Percentiles rank a stretch among this genome's conserved stretches.
These are phyloP conservation scores for Lantana camara DNA, from an alignment of 257 asterid species.

Conservation along the genomic window DNA sequence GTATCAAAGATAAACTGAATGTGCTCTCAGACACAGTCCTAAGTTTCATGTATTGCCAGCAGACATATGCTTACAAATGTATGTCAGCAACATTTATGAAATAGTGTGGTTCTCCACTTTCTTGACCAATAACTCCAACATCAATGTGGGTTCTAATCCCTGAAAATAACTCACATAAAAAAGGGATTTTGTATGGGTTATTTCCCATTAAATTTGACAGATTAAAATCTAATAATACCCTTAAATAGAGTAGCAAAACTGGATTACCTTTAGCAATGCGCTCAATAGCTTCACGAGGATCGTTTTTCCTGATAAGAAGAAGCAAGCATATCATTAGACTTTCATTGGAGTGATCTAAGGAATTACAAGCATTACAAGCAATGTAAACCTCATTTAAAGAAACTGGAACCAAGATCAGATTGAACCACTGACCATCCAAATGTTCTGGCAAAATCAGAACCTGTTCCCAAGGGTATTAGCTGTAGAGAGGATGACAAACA, in stretches of 20 bases:
- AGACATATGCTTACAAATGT: constrained; percentile 68
- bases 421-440: constrained; percentile 68
- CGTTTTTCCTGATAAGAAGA: constrained; percentile 66
- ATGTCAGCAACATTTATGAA: constrained; percentile 87
- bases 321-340: constrained; percentile 16
- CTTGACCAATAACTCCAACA: constrained; percentile 74
- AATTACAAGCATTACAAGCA: constrained; percentile 16
- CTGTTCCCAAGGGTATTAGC: constrained; percentile 95
- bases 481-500: constrained; percentile 43
- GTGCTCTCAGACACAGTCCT: constrained; percentile 16
- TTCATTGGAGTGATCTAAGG: constrained; percentile 16
- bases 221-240: constrained; percentile 11
- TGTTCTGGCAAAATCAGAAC: constrained; percentile 92
- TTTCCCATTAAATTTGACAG: constrained; percentile 7
- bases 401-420: constrained; percentile 35
- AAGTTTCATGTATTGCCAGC: constrained; percentile 20
- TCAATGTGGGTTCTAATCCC: constrained; percentile 71
- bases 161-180: constrained; percentile 40
- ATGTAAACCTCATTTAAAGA: background rate
- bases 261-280: constrained; percentile 73
- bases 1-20: constrained; percentile 4
- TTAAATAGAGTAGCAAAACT: constrained; percentile 18
- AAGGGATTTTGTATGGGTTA: constrained; percentile 10
- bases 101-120: constrained; percentile 62
- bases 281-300: constrained; percentile 80